Conservation (phyloP, 352 stramenopile species). For the Globisporangium paroecandrum region DNA sequence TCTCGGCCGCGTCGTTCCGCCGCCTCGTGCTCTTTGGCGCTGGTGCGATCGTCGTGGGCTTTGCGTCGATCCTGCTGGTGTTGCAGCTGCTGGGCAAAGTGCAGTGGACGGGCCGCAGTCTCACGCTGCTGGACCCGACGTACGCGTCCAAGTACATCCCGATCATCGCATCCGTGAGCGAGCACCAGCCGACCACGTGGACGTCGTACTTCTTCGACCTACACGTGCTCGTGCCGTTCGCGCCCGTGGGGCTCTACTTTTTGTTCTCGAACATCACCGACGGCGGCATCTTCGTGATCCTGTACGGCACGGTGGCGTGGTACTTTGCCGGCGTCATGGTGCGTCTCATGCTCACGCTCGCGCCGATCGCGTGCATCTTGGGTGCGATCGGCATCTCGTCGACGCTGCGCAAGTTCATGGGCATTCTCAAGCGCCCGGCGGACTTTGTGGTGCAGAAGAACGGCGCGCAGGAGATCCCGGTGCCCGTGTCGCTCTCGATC, state of each 20-base stretch:
- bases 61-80: constrained; percentile 61
- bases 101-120: constrained; percentile 88
- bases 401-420: constrained; percentile 77
- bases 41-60: constrained; percentile 42
- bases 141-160: constrained; percentile 94
- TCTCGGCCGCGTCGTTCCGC: constrained; percentile 71
- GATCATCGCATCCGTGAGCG: constrained; percentile 92
- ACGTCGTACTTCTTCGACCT: constrained; percentile 94
- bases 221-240: constrained; percentile 88
- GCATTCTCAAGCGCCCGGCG: constrained; percentile 55
- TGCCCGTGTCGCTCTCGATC: constrained; percentile 51
- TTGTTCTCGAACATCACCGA: constrained; percentile 88
- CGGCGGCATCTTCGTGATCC: constrained; percentile 90
- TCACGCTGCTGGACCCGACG: constrained; percentile 89
- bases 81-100: constrained; percentile 84
- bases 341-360: constrained; percentile 90
- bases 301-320: constrained; percentile 91
- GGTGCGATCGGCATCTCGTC: constrained; percentile 82
- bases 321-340: constrained; percentile 93
- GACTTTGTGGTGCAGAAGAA: constrained; percentile 48
- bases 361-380: constrained; percentile 91
- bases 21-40: constrained; percentile 67
- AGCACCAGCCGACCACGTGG: constrained; percentile 93
- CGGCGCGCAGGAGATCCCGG: constrained; percentile 60
- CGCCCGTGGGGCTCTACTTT: constrained; percentile 90